phyloP scores from a whole-genome alignment of 805 yeast genomes.

The Citeromyces nyonsensis region DNA sequence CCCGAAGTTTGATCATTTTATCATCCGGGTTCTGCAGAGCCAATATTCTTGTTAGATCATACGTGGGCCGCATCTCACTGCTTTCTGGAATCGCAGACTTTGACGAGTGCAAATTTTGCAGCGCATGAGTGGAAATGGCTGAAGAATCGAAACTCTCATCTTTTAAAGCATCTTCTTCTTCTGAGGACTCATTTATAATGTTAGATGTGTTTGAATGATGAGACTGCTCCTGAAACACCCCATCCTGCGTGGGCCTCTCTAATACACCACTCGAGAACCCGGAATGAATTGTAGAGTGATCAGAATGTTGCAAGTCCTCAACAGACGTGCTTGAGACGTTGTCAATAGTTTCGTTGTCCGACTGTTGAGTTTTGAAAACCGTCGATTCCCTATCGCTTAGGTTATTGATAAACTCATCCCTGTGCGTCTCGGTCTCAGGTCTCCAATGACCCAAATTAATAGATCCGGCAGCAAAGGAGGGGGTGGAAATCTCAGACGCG shows the following conservation, averaged over 20 bases:
- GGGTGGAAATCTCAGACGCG: no score
- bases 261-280: slow-evolving; percentile 21
- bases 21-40: slow-evolving; percentile 21
- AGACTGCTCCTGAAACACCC: slow-evolving; percentile 10
- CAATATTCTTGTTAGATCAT: slow-evolving; percentile 24
- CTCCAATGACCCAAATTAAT: slow-evolving; percentile 40
- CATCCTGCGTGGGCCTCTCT: slow-evolving; percentile 15
- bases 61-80: slow-evolving; percentile 7
- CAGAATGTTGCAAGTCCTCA: no score
- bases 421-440: slow-evolving; percentile 34
- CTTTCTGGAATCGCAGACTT: slow-evolving; percentile 5
- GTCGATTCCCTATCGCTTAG: slow-evolving; percentile 15
- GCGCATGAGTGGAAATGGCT: slow-evolving; percentile 6
- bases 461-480: slow-evolving; percentile 5
- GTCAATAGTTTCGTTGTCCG: background rate
- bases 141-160: slow-evolving; percentile 6
- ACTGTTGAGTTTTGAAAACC: slow-evolving; percentile 11
- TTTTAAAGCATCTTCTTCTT: background rate
- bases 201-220: background rate
- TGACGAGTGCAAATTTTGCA: slow-evolving; percentile 2
- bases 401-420: slow-evolving; percentile 31
- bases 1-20: slow-evolving; percentile 21
- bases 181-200: background rate
- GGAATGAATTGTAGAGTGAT: slow-evolving; percentile 3
- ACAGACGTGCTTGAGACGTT: slow-evolving; percentile 1